Evolutionary conservation across 306 rosid species (phyloP), one percentile per base, ranked within the genome.

Genomic region (Lagenaria siceraria): DNA sequence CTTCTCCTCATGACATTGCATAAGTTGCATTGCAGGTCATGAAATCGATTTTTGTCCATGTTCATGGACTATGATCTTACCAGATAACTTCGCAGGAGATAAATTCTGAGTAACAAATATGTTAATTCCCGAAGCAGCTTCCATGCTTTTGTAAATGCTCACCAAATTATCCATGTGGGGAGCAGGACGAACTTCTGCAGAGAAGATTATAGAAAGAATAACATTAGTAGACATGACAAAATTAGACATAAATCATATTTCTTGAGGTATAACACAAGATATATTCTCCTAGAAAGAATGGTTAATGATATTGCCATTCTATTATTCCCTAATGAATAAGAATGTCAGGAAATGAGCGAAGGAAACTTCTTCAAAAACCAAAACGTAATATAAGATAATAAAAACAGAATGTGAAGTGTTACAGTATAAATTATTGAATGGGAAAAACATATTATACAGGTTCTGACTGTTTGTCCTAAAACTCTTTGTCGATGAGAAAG

Each of bases 151-250:
- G 90, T 95, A 95, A 79, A 95, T 88, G 65, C 81, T 77, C n/a
- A 95, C 99, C 87, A 95, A 84, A 76, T 76, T 95, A 77, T 92
- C 97, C 89, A 92, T 92, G 74, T 92, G 97, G 62, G 92, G 97
- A 82, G 90, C 96, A 61, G 96, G 92, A 1, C 97, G 93, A 86
- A 95, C 80, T 93, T 92, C 99, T 92, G 70, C 73, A 68, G 10
- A 10, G 12, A 75, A 51, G 61, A 22, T 25, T 2, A 40, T 24
- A 5, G 40, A 38, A 49, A 19, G 25, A 43, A 15, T 29, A 46
- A 19, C 17, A 31, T 72, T 27, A 49, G 18, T 73, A 72, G 77
- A 72, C 36, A 29, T 72, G 38, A 29, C 15, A 72, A 48, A 72
- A 48, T 14, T 72, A 49, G 29, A 18, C 18, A 51, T 18, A 42